These are phyloP conservation scores for Caryopteris hybrid DNA, from an alignment of 305 asterid genomes.

Conservation along the genomic window DNA sequence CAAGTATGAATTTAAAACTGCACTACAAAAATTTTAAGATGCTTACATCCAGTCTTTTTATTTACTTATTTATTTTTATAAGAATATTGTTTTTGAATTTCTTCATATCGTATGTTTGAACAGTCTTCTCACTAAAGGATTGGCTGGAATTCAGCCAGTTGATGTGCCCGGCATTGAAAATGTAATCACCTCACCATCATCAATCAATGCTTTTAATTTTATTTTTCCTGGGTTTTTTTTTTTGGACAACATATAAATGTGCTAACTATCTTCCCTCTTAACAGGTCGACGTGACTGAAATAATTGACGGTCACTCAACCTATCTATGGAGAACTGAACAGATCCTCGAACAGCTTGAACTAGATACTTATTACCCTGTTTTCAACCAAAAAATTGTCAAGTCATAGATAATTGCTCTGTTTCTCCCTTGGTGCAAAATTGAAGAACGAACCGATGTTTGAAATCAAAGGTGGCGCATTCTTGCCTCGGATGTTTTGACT, in stretches of 20 bases:
- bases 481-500: too few relatives aligned
- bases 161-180: conserved; percentile 79
- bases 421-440: too few relatives aligned
- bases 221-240: neutral
- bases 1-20: conserved; percentile 39
- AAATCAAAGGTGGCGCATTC: too few relatives aligned
- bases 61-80: too few relatives aligned
- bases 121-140: conserved; percentile 91
- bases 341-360: conserved; percentile 71
- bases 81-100: neutral
- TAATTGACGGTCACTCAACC: conserved; percentile 85
- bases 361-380: conserved; percentile 68
- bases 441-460: too few relatives aligned
- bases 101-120: conserved; percentile 9
- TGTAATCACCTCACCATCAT: conserved; percentile 23
- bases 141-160: conserved; percentile 90
- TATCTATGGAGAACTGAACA: conserved; percentile 73
- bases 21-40: neutral
- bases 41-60: neutral
- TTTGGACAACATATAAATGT: neutral
- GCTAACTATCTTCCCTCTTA: neutral
- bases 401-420: conserved; percentile 10
- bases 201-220: neutral
- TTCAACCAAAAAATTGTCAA: conserved; percentile 27
- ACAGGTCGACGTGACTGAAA: conserved; percentile 80